These are phyloP conservation scores for Pharus latifolius DNA, from an alignment of 176 grass and related monocot species.

Conservation along the genomic window DNA sequence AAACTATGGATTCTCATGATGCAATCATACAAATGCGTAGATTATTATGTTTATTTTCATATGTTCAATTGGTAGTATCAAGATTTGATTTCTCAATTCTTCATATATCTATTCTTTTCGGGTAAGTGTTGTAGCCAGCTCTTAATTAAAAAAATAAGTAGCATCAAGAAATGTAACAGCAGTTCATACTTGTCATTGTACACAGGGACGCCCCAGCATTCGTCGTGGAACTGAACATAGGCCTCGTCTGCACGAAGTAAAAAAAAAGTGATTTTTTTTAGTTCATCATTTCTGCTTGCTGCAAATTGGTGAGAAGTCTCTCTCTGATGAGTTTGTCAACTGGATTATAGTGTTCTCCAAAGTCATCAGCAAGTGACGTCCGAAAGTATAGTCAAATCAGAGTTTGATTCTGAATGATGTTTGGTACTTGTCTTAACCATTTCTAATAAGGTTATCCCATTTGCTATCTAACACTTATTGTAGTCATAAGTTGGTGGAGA, in stretches of 20 bases:
- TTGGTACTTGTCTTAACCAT: not conserved
- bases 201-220: conserved; percentile 78
- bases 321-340: conserved; percentile 13
- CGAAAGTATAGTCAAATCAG: conserved; percentile 10
- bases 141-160: not conserved
- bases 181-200: conserved; percentile 81
- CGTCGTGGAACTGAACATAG: conserved; percentile 82
- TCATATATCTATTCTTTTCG: too few species aligned
- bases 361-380: not conserved
- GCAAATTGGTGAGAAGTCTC: not conserved
- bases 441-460: conserved; percentile 1
- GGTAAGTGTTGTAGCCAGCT: too few species aligned
- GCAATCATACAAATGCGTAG: too few species aligned
- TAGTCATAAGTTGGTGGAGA: not conserved
- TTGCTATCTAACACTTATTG: not conserved
- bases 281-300: not conserved
- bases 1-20: too few species aligned
- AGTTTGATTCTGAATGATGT: conserved; percentile 1
- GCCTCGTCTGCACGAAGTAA: conserved; percentile 56
- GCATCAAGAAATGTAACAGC: not conserved
- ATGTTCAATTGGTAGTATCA: too few species aligned
- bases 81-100: too few species aligned
- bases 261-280: not conserved
- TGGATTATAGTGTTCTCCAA: conserved; percentile 1
- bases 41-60: too few species aligned